These are phyloP conservation scores for Paramecium biaurelia DNA, from an alignment of 73 alveolate genomes.

Conservation along the genomic window DNA sequence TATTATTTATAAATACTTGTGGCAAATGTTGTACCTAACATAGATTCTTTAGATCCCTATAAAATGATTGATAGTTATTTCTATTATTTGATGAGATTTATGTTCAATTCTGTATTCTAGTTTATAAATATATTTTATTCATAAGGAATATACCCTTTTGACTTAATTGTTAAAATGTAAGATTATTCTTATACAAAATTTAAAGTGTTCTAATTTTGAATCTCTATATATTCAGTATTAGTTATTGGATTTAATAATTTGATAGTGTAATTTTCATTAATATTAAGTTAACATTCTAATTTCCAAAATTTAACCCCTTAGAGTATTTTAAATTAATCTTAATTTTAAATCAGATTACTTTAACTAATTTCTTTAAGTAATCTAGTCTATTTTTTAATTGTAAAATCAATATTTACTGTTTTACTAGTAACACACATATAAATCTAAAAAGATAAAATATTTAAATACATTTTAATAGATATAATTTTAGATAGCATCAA, in stretches of 20 bases:
- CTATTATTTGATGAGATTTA: not conserved
- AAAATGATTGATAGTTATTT: not conserved
- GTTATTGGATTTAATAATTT: not conserved
- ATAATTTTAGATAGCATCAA: not conserved
- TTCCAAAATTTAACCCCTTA: not conserved
- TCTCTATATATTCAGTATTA: not conserved
- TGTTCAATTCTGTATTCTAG: not conserved
- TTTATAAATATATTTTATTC: not conserved
- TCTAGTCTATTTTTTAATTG: not conserved
- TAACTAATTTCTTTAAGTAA: not conserved
- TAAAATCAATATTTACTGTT: not conserved
- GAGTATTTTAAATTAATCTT: not conserved
- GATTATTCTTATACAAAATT: not conserved
- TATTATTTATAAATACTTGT: not conserved
- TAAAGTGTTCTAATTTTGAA: not conserved
- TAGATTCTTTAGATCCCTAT: not conserved
- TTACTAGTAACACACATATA: not conserved
- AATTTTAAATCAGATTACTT: not conserved
- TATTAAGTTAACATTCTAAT: not conserved
- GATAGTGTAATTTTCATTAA: not conserved
- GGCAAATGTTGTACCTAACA: not conserved
- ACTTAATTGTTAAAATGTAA: not conserved
- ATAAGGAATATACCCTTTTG: not conserved
- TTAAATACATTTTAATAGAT: not conserved
- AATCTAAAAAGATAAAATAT: not conserved